phyloP scores from a whole-genome alignment of 352 stramenopile genomes.

The Globisporangium nunn region DNA sequence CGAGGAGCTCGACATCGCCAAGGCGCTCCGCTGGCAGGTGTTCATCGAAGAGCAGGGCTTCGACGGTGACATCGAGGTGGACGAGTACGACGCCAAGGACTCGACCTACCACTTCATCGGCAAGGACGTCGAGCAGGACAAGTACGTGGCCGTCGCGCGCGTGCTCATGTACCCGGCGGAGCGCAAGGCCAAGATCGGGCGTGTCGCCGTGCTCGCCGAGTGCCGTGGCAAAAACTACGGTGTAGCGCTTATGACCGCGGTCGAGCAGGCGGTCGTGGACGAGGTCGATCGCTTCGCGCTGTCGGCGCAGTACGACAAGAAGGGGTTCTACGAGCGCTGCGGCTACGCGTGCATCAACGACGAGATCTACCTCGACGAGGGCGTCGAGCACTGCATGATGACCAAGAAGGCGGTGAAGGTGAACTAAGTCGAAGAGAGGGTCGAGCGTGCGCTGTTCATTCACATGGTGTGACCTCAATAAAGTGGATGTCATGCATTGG shows the following conservation, averaged over 20 bases:
- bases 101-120: slow-evolving; percentile 52
- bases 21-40: slow-evolving; percentile 33
- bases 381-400: slow-evolving; percentile 52
- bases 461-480: neutral
- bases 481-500: neutral
- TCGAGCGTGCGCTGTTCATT: too few relatives aligned
- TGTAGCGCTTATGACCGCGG: too few relatives aligned
- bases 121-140: slow-evolving; percentile 39
- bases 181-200: slow-evolving; percentile 42
- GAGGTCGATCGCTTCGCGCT: slow-evolving; percentile 32
- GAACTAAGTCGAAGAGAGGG: neutral
- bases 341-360: slow-evolving; percentile 42
- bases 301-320: slow-evolving; percentile 43
- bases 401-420: slow-evolving; percentile 17
- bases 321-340: slow-evolving; percentile 63
- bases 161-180: slow-evolving; percentile 22
- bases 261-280: slow-evolving; percentile 19
- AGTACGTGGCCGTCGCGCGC: slow-evolving; percentile 44
- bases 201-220: slow-evolving; percentile 45
- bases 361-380: slow-evolving; percentile 50
- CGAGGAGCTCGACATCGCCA: slow-evolving; percentile 31
- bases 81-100: slow-evolving; percentile 31
- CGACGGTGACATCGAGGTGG: slow-evolving; percentile 28
- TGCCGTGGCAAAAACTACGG: slow-evolving; percentile 51
- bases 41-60: slow-evolving; percentile 53